phyloP scores from a whole-genome alignment of 2,329 filamentous ascomycete genomes.

The Colletotrichum nymphaeae region DNA sequence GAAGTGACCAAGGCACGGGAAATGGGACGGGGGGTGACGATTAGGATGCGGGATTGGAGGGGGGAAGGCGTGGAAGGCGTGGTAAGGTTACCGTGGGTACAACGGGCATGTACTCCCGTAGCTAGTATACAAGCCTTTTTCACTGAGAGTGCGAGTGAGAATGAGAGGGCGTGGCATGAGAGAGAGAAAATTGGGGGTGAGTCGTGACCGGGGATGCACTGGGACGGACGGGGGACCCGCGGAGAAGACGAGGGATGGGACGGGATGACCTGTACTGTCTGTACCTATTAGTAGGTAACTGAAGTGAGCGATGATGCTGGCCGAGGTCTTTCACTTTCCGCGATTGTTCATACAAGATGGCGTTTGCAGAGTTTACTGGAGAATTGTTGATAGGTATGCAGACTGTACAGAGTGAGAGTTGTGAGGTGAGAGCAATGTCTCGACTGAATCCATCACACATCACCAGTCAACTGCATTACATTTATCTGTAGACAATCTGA shows the following conservation, averaged over 20 bases:
- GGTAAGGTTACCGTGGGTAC: background rate
- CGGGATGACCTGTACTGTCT: constrained; percentile 11
- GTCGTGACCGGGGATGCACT: background rate
- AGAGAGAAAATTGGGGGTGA: constrained; percentile 9
- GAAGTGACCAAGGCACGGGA: constrained; percentile 12
- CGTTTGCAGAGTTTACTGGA: background rate
- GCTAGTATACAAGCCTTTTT: too few relatives aligned
- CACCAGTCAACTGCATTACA: background rate
- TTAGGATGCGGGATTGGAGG: background rate
- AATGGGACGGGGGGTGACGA: constrained; percentile 22
- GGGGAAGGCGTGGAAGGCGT: background rate
- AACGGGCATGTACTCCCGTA: background rate
- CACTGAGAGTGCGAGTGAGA: too few relatives aligned
- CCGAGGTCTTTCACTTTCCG: background rate
- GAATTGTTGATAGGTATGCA: background rate
- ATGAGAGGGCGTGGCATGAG: background rate
- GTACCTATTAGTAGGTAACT: too few relatives aligned
- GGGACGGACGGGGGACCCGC: background rate
- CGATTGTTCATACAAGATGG: background rate
- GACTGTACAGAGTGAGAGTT: background rate
- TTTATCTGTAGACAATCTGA: background rate
- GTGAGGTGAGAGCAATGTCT: background rate
- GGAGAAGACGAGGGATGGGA: constrained; percentile 9
- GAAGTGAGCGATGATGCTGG: background rate
- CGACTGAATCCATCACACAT: background rate